A percentile compares a stretch with the other conserved stretches of the same genome.
phyloP scores from a whole-genome alignment of 2,329 filamentous ascomycete genomes.

The Delphinella strobiligena region DNA sequence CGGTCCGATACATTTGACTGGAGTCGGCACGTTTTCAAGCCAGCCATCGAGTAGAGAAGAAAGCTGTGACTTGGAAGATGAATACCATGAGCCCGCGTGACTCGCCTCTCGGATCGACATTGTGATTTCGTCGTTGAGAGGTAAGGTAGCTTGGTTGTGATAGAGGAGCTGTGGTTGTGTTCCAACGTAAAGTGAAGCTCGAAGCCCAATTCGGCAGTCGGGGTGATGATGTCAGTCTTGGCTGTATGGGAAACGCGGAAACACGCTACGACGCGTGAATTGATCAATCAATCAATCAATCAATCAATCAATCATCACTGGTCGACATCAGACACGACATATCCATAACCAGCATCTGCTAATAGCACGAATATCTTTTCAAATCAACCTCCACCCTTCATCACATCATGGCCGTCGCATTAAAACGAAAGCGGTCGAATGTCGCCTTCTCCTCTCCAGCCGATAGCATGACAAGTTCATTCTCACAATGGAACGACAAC shows the following conservation, averaged over 20 bases:
- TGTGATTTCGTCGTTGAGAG: slow-evolving; percentile 4
- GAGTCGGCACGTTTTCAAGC: slow-evolving; percentile 57
- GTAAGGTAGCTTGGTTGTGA: too few relatives aligned
- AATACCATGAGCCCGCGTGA: slow-evolving; percentile 87
- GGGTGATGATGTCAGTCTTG: too few relatives aligned
- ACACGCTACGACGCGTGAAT: neutral
- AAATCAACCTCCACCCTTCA: too few relatives aligned
- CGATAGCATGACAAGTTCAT: slow-evolving; percentile 24
- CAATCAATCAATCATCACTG: neutral
- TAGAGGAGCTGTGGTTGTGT: too few relatives aligned
- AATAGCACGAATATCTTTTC: too few relatives aligned
- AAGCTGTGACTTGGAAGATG: slow-evolving; percentile 47
- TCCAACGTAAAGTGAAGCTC: too few relatives aligned
- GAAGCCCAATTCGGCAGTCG: too few relatives aligned
- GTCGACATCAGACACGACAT: slow-evolving; percentile 2
- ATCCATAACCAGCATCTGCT: neutral
- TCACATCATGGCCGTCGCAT: too few relatives aligned
- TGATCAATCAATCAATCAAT: neutral
- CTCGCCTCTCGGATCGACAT: slow-evolving; percentile 44
- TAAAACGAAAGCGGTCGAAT: slow-evolving; percentile 47
- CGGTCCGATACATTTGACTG: slow-evolving; percentile 48
- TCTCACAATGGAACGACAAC: slow-evolving; percentile 11
- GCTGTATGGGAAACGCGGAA: too few relatives aligned
- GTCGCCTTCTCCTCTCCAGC: slow-evolving; percentile 32
- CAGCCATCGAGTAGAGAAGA: slow-evolving; percentile 59